Percentiles rank a stretch among this genome's conserved stretches.
These are phyloP conservation scores for Sugiyamaella smithiae DNA, from an alignment of 805 yeast species.

Conservation along the genomic window DNA sequence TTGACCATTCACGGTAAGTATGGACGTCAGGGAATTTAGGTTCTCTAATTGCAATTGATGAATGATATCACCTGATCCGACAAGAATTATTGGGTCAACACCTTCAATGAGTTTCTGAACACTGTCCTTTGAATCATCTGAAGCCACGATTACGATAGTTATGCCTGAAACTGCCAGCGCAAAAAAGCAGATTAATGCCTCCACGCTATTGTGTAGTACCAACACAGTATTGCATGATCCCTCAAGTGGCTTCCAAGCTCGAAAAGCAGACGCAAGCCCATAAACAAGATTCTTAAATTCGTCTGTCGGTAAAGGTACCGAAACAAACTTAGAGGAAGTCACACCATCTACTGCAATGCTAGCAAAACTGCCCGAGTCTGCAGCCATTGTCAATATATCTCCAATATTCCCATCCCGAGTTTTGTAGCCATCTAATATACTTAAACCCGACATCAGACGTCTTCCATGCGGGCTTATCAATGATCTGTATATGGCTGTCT, in stretches of 20 bases:
- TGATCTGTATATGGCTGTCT: slow-evolving; percentile 75
- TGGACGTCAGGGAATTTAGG: background rate
- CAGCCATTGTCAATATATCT: slow-evolving; percentile 60
- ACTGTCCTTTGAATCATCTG: background rate
- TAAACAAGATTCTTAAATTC: slow-evolving; percentile 5
- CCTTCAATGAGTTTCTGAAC: background rate
- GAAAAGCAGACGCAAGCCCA: background rate
- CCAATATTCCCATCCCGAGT: slow-evolving; percentile 71
- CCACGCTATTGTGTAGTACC: slow-evolving; percentile 3
- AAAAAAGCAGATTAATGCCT: slow-evolving; percentile 8
- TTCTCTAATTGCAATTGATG: background rate
- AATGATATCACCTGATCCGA: slow-evolving; percentile 5
- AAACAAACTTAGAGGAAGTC: background rate
- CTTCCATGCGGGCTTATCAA: slow-evolving; percentile 69
- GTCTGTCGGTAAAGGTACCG: background rate
- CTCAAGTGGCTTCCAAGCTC: background rate
- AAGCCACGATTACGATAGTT: background rate
- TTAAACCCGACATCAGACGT: slow-evolving; percentile 66
- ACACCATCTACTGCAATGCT: background rate
- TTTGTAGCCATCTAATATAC: slow-evolving; percentile 51
- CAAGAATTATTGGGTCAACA: slow-evolving; percentile 1
- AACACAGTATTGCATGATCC: background rate
- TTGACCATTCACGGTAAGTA: background rate
- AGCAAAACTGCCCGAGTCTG: background rate
- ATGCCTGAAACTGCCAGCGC: slow-evolving; percentile 7